phyloP scores from a whole-genome alignment of 192 early-diverging fungal species.

The Coemansia brasiliensis region DNA sequence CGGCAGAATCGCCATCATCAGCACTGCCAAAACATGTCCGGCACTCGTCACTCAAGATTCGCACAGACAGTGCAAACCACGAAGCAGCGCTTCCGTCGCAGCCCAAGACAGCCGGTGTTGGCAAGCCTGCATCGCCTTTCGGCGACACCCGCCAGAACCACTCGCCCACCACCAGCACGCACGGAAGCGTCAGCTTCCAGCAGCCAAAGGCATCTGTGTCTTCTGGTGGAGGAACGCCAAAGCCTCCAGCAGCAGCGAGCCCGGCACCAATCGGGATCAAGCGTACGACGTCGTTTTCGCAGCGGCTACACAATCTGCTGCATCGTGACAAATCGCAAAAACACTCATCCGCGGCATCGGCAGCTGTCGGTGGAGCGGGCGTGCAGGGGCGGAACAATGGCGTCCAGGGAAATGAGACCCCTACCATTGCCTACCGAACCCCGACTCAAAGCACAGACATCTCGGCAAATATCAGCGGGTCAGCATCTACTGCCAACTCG shows the following conservation, averaged over 20 bases:
- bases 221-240: not conserved
- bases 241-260: slow-evolving; percentile 11
- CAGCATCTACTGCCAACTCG: slow-evolving; percentile 27
- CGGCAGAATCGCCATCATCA: not conserved
- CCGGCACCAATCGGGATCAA: slow-evolving; percentile 44
- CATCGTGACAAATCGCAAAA: slow-evolving; percentile 46
- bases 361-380: slow-evolving; percentile 15
- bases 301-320: slow-evolving; percentile 52
- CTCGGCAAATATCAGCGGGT: slow-evolving; percentile 28
- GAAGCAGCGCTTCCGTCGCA: slow-evolving; percentile 25
- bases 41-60: slow-evolving; percentile 34
- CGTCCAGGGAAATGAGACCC: slow-evolving; percentile 24
- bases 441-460: slow-evolving; percentile 35
- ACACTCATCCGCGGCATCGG: slow-evolving; percentile 8
- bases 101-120: slow-evolving; percentile 34
- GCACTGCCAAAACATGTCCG: slow-evolving; percentile 16
- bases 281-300: slow-evolving; percentile 53
- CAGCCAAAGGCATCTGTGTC: not conserved
- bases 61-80: slow-evolving; percentile 36
- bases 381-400: slow-evolving; percentile 16
- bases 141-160: slow-evolving; percentile 15
- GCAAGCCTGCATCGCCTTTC: slow-evolving; percentile 26
- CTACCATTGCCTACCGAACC: slow-evolving; percentile 51
- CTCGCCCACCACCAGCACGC: slow-evolving; percentile 10
- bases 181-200: not conserved